Evolutionary conservation across 1,284 basidiomycete species (phyloP).

Genomic region (Cryptococcus sp.): DNA sequence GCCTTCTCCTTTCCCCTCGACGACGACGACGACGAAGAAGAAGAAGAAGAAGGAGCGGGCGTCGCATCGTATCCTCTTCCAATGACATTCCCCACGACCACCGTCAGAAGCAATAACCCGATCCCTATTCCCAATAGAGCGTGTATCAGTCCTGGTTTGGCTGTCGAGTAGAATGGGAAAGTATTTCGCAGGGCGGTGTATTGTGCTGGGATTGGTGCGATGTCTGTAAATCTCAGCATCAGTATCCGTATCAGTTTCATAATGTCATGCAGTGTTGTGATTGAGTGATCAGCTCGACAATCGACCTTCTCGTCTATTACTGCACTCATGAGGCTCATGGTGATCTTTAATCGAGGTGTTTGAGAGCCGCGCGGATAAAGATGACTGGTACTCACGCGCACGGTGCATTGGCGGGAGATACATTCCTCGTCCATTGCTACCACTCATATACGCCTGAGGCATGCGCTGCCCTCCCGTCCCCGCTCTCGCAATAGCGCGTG

Average conservation of each 20-base stretch:
- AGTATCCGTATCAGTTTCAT: background rate
- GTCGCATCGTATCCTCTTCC: slow-evolving; percentile 28
- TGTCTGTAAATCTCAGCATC: background rate
- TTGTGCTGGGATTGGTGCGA: background rate
- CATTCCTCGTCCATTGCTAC: no score
- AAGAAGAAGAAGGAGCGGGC: background rate
- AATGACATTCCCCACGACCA: slow-evolving; percentile 25
- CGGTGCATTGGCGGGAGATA: background rate
- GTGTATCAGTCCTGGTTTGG: background rate
- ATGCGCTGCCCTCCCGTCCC: background rate
- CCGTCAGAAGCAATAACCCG: slow-evolving; percentile 15
- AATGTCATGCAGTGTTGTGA: background rate
- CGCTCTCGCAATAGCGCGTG: background rate
- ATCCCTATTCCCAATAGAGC: background rate
- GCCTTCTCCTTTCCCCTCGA: background rate
- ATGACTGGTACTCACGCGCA: background rate
- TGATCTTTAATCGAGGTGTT: no score
- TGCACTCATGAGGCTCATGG: no score
- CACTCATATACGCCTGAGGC: background rate
- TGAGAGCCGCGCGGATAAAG: background rate
- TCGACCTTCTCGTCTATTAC: no score
- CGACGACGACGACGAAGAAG: slow-evolving; percentile 6
- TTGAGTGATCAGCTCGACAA: background rate
- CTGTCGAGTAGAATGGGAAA: slow-evolving; percentile 13
- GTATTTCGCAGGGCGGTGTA: background rate